These are phyloP conservation scores for Iris pallida DNA, from an alignment of 116 monocot species.

Conservation along the genomic window DNA sequence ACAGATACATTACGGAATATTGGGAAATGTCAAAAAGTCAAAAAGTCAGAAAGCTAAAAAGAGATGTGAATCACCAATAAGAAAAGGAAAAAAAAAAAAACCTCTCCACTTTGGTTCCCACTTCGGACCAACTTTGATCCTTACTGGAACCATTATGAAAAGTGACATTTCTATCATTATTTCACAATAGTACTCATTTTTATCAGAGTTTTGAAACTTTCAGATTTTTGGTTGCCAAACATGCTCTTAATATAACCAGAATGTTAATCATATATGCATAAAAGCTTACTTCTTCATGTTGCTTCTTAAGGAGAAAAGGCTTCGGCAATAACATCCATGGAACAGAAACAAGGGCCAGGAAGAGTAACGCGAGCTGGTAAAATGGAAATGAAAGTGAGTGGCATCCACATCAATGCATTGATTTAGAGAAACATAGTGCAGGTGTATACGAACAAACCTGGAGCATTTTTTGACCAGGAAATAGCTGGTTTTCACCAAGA, in stretches of 20 bases:
- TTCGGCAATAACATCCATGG: conserved; percentile 99
- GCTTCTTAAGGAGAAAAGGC: conserved; percentile 86
- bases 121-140: no score
- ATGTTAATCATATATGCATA: background rate
- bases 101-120: background rate
- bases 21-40: background rate
- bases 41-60: background rate
- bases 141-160: no score
- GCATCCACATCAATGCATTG: background rate
- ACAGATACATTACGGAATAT: conserved; percentile 12
- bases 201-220: no score
- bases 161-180: no score
- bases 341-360: conserved; percentile 85
- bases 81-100: no score
- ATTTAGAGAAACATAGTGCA: conserved; percentile 3
- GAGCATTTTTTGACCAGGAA: conserved; percentile 75
- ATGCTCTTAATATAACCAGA: background rate
- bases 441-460: conserved; percentile 48
- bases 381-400: conserved; percentile 17
- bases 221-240: no score
- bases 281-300: conserved; percentile 69
- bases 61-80: background rate
- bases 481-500: conserved; percentile 96
- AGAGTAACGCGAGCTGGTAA: conserved; percentile 74
- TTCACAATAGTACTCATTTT: no score